Evolutionary conservation across 352 stramenopile genomes (phyloP), one percentile per base, ranked within the genome.

Genomic region (Lagenidium giganteum): DNA sequence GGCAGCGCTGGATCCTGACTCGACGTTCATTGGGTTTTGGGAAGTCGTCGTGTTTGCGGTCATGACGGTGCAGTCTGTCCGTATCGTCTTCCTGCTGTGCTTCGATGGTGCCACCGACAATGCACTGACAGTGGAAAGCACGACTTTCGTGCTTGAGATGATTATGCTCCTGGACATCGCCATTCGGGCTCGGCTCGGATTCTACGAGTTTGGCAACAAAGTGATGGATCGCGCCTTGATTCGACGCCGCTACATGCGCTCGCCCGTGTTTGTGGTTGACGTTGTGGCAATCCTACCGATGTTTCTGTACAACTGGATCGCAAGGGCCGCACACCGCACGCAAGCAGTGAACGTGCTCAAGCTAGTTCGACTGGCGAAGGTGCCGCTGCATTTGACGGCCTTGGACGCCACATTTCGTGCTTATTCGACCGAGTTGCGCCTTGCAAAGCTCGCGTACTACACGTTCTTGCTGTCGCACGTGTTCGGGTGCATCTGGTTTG

Each of bases 31-130:
- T 21, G 28, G 63, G 3, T 42, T 47, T 1, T 79, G 67, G 67
- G 64, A 79, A 31, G 76, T 61, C 3, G 66, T 47, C 46, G 28
- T 76, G 1, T 79, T 79, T 30, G 9, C 64, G 9, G 57, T 50
- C 5, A 75, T 79, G 64, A 70, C 67, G 14, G 21, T 57, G 12
- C 64, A 79, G 35, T 76, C 57, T 61, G 39, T 70, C 8, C 41
- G 58, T 7, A 57, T 71, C 36, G 61, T 68, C 12, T 47, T 64
- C 29, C 63, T 70, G 26, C 65, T 69, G 14, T 71, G 62, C 33
- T 77, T 70, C 31, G 70, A 73, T 26, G 36, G 39, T 12, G 42
- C 58, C 2, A 64, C 61, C 0, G 42, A 67, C 3, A n/a, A n/a
- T n/a, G n/a, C n/a, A n/a, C n/a, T n/a, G n/a, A n/a, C n/a, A n/a